phyloP scores from a whole-genome alignment of 441 rosid species.

The Populus hybrid region DNA sequence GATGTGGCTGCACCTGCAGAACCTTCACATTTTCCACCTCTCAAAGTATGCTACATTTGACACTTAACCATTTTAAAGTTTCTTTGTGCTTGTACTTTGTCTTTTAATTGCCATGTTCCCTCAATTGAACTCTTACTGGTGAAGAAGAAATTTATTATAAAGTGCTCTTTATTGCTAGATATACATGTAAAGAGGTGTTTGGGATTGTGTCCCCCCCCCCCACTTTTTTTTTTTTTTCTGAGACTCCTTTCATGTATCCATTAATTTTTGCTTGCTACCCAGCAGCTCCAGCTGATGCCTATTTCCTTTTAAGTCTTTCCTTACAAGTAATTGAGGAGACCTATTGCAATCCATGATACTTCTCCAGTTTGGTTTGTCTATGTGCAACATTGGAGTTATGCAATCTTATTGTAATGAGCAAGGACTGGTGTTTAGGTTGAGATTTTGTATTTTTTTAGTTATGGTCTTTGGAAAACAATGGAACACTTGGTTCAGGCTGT shows the following conservation, averaged over 20 bases:
- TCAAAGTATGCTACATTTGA: slow-evolving; percentile 44
- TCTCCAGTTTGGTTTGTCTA: not conserved
- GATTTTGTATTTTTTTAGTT: not conserved
- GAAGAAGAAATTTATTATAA: not conserved
- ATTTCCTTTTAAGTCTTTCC: not conserved
- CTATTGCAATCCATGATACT: not conserved
- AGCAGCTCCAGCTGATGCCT: not conserved
- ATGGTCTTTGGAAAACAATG: not conserved
- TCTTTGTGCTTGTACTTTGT: not conserved
- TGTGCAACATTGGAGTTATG: not conserved
- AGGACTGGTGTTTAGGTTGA: not conserved
- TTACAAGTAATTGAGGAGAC: not conserved
- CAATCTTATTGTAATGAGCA: not conserved
- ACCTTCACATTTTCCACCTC: slow-evolving; percentile 85
- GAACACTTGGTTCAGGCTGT: not conserved
- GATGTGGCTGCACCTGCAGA: slow-evolving; percentile 75
- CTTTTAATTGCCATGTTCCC: not conserved
- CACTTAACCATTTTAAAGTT: not conserved
- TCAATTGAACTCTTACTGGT: not conserved
- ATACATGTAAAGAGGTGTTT: not conserved
- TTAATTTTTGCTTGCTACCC: not conserved
- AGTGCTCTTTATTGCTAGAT: not conserved
- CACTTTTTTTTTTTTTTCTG: not conserved
- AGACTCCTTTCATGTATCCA: not conserved
- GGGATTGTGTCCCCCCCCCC: not conserved